Base-by-base conservation (phyloP, 2,329 filamentous ascomycete species). In the Paracorniculantispora psalliotae region DNA sequence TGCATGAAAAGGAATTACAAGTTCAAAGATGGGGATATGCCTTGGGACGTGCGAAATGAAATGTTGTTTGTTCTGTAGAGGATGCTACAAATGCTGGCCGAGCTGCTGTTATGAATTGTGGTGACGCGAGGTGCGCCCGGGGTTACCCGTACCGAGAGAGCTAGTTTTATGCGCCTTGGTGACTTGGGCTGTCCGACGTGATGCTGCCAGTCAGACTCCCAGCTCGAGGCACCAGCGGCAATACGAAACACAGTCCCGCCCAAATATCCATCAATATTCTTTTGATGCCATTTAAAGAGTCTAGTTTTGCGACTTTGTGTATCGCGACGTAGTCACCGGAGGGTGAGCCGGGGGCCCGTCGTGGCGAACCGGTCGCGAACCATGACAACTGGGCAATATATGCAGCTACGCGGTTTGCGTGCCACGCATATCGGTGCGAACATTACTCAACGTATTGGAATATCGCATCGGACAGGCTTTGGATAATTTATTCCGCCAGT, bases 161-260 rank as follows among this genome's bases (percentile, higher is more conserved):
- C 35, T 30, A 44, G 39, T 44, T 30, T 25, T 23, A 44, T 43
- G 39, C 51, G 51, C 51, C 37, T 44, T 54, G 37, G 48, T 54
- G 51, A 15, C 51, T 37, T 53, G 51, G 51, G 26, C 51, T 54
- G 51, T 54, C 25, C 25, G 12, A 54, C 51, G 13, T 44, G 51
- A 54, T 54, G 51, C n/a, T 43, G 37, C 9, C 50, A n/a, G 25
- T 26, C 37, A n/a, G 51, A 41, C n/a, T n/a, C 30, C 35, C 13
- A 13, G n/a, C n/a, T 43, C 15, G 33, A 17, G 51, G 13, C 4
- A 37, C 51, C 5, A 19, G 37, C 50, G 35, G 35, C 10, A 21
- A 37, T 19, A n/a, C n/a, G n/a, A n/a, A n/a, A n/a, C n/a, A n/a
- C n/a, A n/a, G n/a, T n/a, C n/a, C n/a, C n/a, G n/a, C n/a, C n/a